Evolutionary conservation across 768 basidiomycete genomes (phyloP), one percentile per base, ranked within the genome.

Genomic region (Phanerodontia chrysosporium): DNA sequence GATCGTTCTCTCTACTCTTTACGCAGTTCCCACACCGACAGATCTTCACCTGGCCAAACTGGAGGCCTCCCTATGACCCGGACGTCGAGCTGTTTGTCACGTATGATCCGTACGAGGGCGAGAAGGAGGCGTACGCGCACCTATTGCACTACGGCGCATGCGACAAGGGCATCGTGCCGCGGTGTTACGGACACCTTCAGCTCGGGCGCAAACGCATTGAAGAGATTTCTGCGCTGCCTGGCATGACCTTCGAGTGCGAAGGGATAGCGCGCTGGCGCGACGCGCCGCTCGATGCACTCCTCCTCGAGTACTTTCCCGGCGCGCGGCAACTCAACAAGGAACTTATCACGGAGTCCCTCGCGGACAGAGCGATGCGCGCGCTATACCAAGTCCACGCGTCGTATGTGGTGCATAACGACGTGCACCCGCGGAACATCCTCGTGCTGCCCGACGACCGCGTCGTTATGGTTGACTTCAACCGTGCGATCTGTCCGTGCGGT

Each of bases 241-340:
- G 24, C 22, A 24, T 24, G 3, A 3, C 46, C 9, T 10, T 5
- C 6, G 44, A 24, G 9, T 48, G 7, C 46, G 46, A 48, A 6
- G 27, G 9, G 21, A 22, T 7, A 22, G 21, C 25, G 8, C 22
- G 24, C 7, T 24, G 24, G 46, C 22, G 27, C 27, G 12, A 24
- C 36, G 25, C 28, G 18, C 32, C 35, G 16, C 27, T 30, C 25
- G 25, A 21, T 12, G 63, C 52, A 6, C 52, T 64, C 21, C 35
- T 64, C 22, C 53, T 64, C 4, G 60, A 64, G 44, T 61, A 58
- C 44, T 29, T 64, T 29, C 53, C 63, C 6, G 52, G 57, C 27
- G 36, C 51, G 39, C 32, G 22, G 27, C 29, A 3, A 32, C 21
- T 64, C n/a, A 29, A 30, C 6, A 16, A 30, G 6, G 27, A 46